Base-by-base conservation (phyloP, 768 basidiomycete genomes). In the Amanita fuliginea region DNA sequence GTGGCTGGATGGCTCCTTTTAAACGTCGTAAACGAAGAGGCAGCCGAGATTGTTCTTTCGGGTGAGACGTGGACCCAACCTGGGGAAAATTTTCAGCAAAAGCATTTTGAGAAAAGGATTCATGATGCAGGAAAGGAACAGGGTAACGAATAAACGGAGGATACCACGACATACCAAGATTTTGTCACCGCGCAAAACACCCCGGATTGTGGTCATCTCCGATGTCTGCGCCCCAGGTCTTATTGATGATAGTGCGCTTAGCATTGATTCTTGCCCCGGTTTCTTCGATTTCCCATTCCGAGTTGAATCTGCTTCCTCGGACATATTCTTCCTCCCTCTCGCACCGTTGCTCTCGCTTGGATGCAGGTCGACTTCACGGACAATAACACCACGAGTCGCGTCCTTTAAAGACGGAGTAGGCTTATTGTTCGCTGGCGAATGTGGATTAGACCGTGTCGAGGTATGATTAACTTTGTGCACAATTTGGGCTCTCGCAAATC, bases 21-120 rank as follows among this genome's bases (percentile, higher is more conserved):
- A 47, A 28, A 10, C 46, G 33, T 24, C 46, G 46, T 47, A 47
- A 35, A 16, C 46, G 36, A 19, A 47, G 35, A 4, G 46, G 46
- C 34, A 47, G 35, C 26, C 14, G 46, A 13, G 45, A 24, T 47
- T 35, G 46, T 36, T 24, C 46, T n/a, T 47, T 47, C 8, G 35
- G 3, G 11, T 19, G 14, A 18, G 44, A 14, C 6, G 34, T 10
- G 10, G 46, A 19, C n/a, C 0, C 3, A 4, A 21, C 16, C 46
- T 47, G 18, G 6, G 28, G 22, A 14, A 39, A 19, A 13, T 10
- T 0, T 16, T 47, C 35, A 47, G 22, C 21, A 19, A 13, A 10
- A 18, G 44, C 26, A 6, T 10, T 33, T 16, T 26, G 24, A 16
- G 9, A 26, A 9, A 26, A 9, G 18, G 14, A 7, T 28, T 19